These are phyloP conservation scores for Emiliania huxleyi DNA, from an alignment of 78 protist species.

Conservation along the genomic window DNA sequence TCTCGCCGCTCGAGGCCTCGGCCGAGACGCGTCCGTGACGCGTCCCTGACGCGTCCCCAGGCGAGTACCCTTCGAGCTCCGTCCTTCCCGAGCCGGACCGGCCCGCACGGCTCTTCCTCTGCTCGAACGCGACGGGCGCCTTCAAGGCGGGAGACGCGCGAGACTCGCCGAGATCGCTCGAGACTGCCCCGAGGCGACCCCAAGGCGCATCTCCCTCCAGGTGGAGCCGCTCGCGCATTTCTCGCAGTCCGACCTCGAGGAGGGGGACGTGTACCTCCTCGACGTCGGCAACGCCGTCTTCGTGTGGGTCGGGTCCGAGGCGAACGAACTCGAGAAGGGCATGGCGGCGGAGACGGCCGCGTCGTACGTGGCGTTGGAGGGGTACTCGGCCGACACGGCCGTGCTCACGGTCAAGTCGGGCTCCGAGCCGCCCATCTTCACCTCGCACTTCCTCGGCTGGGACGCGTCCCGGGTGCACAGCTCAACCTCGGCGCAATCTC, in stretches of 20 bases:
- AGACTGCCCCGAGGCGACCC: too few species aligned
- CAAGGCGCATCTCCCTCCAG: background rate
- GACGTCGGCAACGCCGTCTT: constrained; percentile 44
- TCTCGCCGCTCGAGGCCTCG: too few species aligned
- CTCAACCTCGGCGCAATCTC: too few species aligned
- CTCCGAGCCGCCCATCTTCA: constrained; percentile 62
- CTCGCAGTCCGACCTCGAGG: constrained; percentile 61
- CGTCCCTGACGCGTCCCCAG: too few species aligned
- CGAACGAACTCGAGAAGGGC: constrained; percentile 38
- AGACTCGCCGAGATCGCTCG: too few species aligned
- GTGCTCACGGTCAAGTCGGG: constrained; percentile 31
- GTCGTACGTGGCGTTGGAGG: constrained; percentile 1
- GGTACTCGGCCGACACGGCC: background rate
- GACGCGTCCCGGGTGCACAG: too few species aligned
- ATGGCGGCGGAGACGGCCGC: background rate
- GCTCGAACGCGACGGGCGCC: constrained; percentile 50
- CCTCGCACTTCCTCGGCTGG: constrained; percentile 61
- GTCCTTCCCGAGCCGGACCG: background rate
- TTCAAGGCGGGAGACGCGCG: background rate
- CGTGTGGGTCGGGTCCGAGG: constrained; percentile 69
- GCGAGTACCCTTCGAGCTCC: background rate
- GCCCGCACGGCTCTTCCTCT: constrained; percentile 55
- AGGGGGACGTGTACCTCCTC: constrained; percentile 66
- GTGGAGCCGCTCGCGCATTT: constrained; percentile 35
- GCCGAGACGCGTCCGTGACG: too few species aligned